Percentiles rank a stretch among this genome's conserved stretches.
phyloP scores from a whole-genome alignment of 805 yeast genomes.

The Hanseniaspora guilliermondii region DNA sequence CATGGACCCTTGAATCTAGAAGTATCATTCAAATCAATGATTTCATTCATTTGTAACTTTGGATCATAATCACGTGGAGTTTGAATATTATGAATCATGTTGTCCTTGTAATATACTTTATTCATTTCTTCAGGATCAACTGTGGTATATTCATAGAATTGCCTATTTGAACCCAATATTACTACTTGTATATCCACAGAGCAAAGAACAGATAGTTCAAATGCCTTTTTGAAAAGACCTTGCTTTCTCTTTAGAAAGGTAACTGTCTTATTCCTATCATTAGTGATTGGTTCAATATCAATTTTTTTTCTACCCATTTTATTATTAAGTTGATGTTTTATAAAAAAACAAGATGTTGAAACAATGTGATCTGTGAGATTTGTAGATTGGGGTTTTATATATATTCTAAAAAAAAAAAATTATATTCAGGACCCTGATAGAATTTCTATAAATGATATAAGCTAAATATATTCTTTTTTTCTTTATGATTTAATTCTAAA shows the following conservation, averaged over 20 bases:
- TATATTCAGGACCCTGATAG: no score
- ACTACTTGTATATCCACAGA: slow-evolving; percentile 87
- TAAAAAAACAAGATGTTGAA: no score
- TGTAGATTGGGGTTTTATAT: no score
- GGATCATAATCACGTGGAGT: slow-evolving; percentile 57
- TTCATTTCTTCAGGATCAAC: slow-evolving; percentile 46
- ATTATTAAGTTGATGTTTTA: background rate
- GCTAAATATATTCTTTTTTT: no score
- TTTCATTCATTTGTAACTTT: slow-evolving; percentile 30
- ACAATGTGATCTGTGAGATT: no score
- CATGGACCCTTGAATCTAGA: slow-evolving; percentile 14
- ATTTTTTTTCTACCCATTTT: slow-evolving; percentile 94
- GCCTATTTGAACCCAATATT: slow-evolving; percentile 70
- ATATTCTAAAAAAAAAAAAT: no score
- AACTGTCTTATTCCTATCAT: slow-evolving; percentile 55
- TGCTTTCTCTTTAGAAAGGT: slow-evolving; percentile 92
- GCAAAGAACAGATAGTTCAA: slow-evolving; percentile 66
- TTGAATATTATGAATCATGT: slow-evolving; percentile 43
- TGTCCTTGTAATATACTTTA: slow-evolving; percentile 27
- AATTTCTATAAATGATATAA: no score
- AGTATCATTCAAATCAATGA: slow-evolving; percentile 16
- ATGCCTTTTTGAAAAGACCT: slow-evolving; percentile 66
- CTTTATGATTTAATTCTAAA: no score
- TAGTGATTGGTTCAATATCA: slow-evolving; percentile 78
- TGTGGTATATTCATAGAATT: slow-evolving; percentile 73